Percentiles rank a stretch among this genome's conserved stretches.
Conservation (phyloP, 2,329 filamentous ascomycete species). For the Onygena corvina region DNA sequence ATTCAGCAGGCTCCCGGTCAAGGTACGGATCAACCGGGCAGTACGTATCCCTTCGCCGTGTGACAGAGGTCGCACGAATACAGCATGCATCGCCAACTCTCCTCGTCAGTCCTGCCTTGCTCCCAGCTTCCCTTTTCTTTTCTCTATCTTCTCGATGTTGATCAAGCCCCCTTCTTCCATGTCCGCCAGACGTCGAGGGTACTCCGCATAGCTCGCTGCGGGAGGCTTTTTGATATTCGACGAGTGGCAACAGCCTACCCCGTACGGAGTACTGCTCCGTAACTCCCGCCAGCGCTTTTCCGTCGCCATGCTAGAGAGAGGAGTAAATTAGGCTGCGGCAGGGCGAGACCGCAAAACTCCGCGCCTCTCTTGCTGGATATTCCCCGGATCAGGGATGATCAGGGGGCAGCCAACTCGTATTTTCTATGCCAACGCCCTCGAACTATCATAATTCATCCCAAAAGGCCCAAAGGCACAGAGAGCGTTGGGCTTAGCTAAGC, state of each 20-base stretch:
- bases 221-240: background rate
- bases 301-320: no score
- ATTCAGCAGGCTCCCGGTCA: background rate
- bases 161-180: background rate
- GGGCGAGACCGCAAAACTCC: background rate
- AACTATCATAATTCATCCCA: no score
- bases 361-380: background rate
- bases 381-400: background rate
- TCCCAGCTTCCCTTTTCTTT: background rate
- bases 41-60: background rate
- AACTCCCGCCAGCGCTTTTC: background rate
- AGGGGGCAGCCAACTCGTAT: no score
- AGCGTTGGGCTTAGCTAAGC: background rate
- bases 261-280: background rate
- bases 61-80: background rate
- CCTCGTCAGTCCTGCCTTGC: background rate
- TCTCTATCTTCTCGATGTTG: background rate
- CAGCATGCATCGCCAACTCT: constrained; percentile 3
- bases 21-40: background rate
- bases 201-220: background rate
- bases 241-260: background rate
- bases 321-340: background rate
- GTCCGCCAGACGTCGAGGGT: background rate
- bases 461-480: no score
- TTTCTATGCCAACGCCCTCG: no score